phyloP scores from a whole-genome alignment of 2,329 filamentous ascomycete species.

The Calonectria pseudoreteaudii region DNA sequence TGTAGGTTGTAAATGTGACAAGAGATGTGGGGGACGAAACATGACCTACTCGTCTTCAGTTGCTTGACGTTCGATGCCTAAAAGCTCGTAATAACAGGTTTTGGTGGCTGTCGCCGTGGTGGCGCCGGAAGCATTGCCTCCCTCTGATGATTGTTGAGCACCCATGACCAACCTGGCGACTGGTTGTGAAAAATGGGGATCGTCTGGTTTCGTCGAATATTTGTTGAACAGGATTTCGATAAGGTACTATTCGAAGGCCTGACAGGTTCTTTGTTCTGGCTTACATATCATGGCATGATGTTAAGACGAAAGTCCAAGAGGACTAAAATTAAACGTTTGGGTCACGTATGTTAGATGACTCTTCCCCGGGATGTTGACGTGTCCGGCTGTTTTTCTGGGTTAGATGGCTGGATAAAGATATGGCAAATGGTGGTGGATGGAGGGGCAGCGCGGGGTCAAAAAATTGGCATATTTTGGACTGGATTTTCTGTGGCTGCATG shows the following conservation, averaged over 20 bases:
- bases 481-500: not conserved
- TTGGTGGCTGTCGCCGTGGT: constrained; percentile 61
- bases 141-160: constrained; percentile 65
- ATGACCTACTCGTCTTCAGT: constrained; percentile 80
- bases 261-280: not conserved
- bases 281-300: not conserved
- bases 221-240: not conserved
- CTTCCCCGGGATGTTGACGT: not conserved
- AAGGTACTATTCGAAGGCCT: not conserved
- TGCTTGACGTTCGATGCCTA: constrained; percentile 78
- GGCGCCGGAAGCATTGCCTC: constrained; percentile 48
- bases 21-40: not conserved
- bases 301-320: not conserved
- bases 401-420: not conserved
- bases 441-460: not conserved
- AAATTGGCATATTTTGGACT: not conserved
- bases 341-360: not conserved
- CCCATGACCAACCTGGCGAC: constrained; percentile 57
- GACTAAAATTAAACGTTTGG: not conserved
- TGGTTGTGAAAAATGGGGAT: not conserved
- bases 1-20: constrained; percentile 13
- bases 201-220: not conserved
- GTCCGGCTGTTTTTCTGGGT: not conserved
- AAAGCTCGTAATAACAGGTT: constrained; percentile 87
- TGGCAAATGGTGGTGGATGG: not conserved